phyloP scores from a whole-genome alignment of 1,139 yeast species.

The Pichia sp. region DNA sequence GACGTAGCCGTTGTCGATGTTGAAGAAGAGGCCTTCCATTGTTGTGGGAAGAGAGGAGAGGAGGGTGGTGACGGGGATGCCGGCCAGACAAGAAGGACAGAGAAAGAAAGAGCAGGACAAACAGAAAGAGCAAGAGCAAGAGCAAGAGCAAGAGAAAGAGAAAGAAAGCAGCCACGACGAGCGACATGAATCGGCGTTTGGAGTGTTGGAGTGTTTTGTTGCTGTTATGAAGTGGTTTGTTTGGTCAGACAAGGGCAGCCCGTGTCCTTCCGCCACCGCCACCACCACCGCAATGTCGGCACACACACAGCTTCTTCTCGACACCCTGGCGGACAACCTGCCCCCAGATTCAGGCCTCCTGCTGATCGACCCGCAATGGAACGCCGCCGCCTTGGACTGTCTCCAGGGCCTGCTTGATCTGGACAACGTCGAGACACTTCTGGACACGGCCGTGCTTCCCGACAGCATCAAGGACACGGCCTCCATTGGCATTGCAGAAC shows the following conservation, averaged over 20 bases:
- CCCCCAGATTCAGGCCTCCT: conserved; percentile 5
- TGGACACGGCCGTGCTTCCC: conserved; percentile 18
- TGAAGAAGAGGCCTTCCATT: conserved; percentile 87
- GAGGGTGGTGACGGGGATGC: too few relatives aligned
- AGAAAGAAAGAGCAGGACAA: too few relatives aligned
- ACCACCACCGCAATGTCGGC: not conserved
- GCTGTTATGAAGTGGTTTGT: too few relatives aligned
- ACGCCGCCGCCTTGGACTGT: not conserved
- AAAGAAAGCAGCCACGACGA: too few relatives aligned
- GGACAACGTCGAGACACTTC: conserved; percentile 22
- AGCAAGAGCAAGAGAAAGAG: too few relatives aligned
- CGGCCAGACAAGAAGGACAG: too few relatives aligned
- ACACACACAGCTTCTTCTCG: conserved; percentile 19
- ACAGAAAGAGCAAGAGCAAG: too few relatives aligned
- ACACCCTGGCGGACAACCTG: conserved; percentile 20
- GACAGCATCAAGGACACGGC: not conserved
- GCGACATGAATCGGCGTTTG: too few relatives aligned
- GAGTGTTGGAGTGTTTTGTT: too few relatives aligned
- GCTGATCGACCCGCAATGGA: conserved; percentile 2
- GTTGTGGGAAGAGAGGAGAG: too few relatives aligned
- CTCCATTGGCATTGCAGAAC: conserved; percentile 27
- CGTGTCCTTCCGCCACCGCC: too few relatives aligned
- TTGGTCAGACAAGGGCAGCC: too few relatives aligned
- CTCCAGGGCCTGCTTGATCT: conserved; percentile 18
- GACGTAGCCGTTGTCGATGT: conserved; percentile 80